Evolutionary conservation across 208 protist species (phyloP), one percentile per base, ranked within the genome.

Genomic region (Leishmania braziliensis): DNA sequence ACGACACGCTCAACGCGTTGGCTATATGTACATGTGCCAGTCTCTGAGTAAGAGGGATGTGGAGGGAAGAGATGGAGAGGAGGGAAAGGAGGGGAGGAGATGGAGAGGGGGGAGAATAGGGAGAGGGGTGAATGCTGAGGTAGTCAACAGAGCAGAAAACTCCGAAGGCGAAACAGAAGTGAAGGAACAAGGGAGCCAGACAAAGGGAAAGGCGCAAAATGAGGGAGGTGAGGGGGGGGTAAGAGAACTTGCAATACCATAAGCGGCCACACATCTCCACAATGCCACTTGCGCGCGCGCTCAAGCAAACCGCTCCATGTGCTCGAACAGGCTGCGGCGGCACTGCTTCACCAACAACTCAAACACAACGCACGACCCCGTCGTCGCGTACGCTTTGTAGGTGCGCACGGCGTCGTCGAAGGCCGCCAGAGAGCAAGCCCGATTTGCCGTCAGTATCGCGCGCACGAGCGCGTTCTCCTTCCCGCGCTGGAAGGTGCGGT

Each of bases 401-500:
- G 78, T 72, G 62, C 87, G 84, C 62, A 94, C 84, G 2, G 91
- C 92, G 36, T 92, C 62, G 76, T 96, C 93, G 81, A 94, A 90
- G 68, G 84, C 77, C 72, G 86, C 89, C 36, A 96, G 79, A 9
- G 91, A 91, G 76, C 87, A 89, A n/a, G 89, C 65, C 70, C 89
- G 88, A 75, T 89, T 93, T 0, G 91, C 91, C 12, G 78, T 72
- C 72, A 96, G 85, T 26, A 95, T 33, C 2, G 62, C 56, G 33
- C 87, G 87, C 56, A 95, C 84, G 14, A 96, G 84, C 70, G 81
- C 73, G 70, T 93, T 86, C 79, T 95, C 91, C 83, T 95, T 96
- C 1, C 93, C 93, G n/a, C 88, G 88, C 77, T 95, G 91, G 18
- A 93, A 89, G 43, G 86, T 77, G 48, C 71, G 82, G 66, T 96